Evolutionary conservation across 257 asterid genomes (phyloP), one percentile per base, ranked within the genome.

Genomic region (Paulownia fortunei): DNA sequence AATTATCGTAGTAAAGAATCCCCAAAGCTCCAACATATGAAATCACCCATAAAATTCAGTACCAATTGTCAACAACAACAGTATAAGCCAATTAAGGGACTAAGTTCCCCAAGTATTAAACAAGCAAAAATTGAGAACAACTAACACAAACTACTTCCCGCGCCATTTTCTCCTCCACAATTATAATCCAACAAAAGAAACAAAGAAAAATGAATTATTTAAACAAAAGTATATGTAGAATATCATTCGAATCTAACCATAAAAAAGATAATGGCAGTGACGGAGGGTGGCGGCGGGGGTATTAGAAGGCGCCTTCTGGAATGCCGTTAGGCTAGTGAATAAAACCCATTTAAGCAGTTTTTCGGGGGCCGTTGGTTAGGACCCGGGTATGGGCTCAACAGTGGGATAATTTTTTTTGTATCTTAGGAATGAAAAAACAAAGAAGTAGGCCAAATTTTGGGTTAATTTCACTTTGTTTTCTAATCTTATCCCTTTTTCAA

Each of bases 231-330:
- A 65, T 16, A 51, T 6, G 30, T 8, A n/a, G 49, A 13, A 62
- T 41, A 58, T 16, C 19, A 12, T 5, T n/a, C 11, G 37, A 23
- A 78, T 36, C 82, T 61, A 42, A 78, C 73, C 78, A 23, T 49
- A 30, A 65, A 58, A 12, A 18, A 42, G 72, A 34, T 15, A 11
- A 73, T 16, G 59, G 67, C 26, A 12, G 44, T 2, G 47, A 16
- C 47, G 47, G 46, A 18, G 81, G 5, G 24, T 10, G 59, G 65
- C 65, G 37, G 65, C 8, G 27, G 15, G 62, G 9, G 5, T n/a
- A 3, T 18, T 18, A 10, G 23, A 51, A n/a, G 58, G 58, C 58
- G 58, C 5, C 24, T 51, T 6, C 24, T 10, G 15, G 32, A 55
- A 21, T 55, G 30, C 62, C 62, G 62, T 55, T 19, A 3, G 62